Conservation (phyloP, 176 grass and related monocot genomes). For the Musa beccarii region DNA sequence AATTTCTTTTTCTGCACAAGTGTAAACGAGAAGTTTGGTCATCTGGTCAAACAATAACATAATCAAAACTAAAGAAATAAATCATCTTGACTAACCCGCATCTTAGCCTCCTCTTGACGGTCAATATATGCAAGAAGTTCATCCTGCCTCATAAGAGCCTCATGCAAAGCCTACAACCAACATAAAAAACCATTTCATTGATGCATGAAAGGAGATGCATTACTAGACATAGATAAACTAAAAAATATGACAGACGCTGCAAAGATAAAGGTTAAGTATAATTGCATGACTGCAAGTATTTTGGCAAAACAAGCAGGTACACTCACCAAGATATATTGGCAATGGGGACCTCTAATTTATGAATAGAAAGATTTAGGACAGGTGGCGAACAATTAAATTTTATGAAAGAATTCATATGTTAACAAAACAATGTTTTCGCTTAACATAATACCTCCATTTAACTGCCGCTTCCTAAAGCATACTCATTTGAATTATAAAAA, state of each 20-base stretch:
- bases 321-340: too few species aligned
- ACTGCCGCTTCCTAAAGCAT: too few species aligned
- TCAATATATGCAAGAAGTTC: conserved; percentile 76
- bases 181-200: neutral
- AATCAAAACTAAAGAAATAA: too few species aligned
- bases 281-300: neutral
- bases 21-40: conserved; percentile 24
- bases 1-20: neutral
- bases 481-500: too few species aligned
- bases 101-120: conserved; percentile 60
- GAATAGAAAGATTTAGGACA: too few species aligned
- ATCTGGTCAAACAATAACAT: too few species aligned
- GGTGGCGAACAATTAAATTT: too few species aligned
- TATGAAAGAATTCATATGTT: too few species aligned
- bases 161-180: conserved; percentile 57
- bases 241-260: neutral
- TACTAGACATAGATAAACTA: neutral
- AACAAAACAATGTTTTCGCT: too few species aligned
- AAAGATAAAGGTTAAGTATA: neutral
- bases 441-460: too few species aligned
- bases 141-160: conserved; percentile 86
- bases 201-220: neutral
- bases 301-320: too few species aligned
- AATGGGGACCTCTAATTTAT: too few species aligned
- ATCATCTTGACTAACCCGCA: conserved; percentile 37